Conservation (phyloP, 352 stramenopile genomes). For the Aphanomyces euteiches region DNA sequence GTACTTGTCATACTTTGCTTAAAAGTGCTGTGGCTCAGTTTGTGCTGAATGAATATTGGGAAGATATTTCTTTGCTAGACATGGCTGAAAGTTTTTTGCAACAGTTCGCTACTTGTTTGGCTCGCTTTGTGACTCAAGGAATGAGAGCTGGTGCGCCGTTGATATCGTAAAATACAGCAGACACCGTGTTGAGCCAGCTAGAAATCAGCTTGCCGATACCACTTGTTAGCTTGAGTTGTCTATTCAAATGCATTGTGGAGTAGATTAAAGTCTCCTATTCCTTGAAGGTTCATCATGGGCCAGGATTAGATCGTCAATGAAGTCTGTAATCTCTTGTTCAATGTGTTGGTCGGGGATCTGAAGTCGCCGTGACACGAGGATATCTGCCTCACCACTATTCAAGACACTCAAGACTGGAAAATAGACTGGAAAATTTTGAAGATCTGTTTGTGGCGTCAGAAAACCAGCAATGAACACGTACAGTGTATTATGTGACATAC, state of each 20-base stretch:
- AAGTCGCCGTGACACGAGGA: background rate
- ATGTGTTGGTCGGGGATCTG: slow-evolving; percentile 1
- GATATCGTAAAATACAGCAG: background rate
- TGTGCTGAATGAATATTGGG: too few species aligned
- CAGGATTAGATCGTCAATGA: background rate
- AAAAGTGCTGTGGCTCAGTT: too few species aligned
- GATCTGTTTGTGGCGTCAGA: background rate
- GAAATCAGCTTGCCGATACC: too few species aligned
- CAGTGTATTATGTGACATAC: background rate
- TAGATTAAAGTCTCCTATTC: background rate
- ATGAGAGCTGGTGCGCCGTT: background rate
- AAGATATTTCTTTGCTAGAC: too few species aligned
- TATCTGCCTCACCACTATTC: background rate
- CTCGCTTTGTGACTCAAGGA: background rate
- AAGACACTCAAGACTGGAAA: background rate
- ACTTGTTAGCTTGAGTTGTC: background rate
- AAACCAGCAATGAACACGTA: slow-evolving; percentile 12
- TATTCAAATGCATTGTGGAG: slow-evolving; percentile 1
- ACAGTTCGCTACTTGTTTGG: background rate
- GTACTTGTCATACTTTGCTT: too few species aligned
- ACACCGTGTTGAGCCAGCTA: background rate
- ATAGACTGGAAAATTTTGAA: background rate
- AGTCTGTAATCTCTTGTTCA: slow-evolving; percentile 1
- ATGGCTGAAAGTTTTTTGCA: background rate
- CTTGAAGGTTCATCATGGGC: background rate